Evolutionary conservation across 2,329 filamentous ascomycete genomes (phyloP).

Genomic region (Magnaporthales sp.): DNA sequence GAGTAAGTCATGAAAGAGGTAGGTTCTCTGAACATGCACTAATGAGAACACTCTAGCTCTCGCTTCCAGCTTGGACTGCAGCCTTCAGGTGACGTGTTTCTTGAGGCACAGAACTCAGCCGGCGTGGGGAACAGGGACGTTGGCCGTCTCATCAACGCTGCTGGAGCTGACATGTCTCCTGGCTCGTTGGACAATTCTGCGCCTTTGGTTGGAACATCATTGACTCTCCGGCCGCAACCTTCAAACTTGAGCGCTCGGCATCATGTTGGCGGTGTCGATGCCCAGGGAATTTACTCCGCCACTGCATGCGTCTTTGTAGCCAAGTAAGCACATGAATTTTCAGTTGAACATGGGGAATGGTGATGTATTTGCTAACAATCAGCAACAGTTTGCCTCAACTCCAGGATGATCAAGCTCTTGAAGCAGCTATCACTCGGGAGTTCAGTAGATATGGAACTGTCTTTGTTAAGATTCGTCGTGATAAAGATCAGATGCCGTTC

Average conservation of each 20-base stretch:
- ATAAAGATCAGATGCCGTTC: slow-evolving; percentile 49
- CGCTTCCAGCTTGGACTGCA: slow-evolving; percentile 11
- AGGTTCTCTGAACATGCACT: not conserved
- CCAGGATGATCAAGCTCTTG: slow-evolving; percentile 39
- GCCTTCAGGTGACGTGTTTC: slow-evolving; percentile 11
- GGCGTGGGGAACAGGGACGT: not conserved
- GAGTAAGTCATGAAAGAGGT: not conserved
- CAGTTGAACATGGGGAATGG: not conserved
- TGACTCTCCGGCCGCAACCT: slow-evolving; percentile 7
- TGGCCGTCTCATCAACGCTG: not conserved
- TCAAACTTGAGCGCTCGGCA: slow-evolving; percentile 11
- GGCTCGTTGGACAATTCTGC: not conserved
- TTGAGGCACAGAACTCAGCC: not conserved
- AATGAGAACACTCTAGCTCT: not conserved
- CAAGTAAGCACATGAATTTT: slow-evolving; percentile 42
- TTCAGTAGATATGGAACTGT: slow-evolving; percentile 48
- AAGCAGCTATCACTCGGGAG: slow-evolving; percentile 39
- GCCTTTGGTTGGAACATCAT: not conserved
- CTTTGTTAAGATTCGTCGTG: slow-evolving; percentile 56
- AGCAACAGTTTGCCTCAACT: slow-evolving; percentile 38
- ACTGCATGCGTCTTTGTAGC: slow-evolving; percentile 56
- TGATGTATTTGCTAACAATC: not conserved
- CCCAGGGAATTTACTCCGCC: slow-evolving; percentile 43
- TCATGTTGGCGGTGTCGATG: slow-evolving; percentile 28
- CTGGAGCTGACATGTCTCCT: not conserved